phyloP scores from a whole-genome alignment of 2,329 filamentous ascomycete species.

The Aspergillus nomiae region DNA sequence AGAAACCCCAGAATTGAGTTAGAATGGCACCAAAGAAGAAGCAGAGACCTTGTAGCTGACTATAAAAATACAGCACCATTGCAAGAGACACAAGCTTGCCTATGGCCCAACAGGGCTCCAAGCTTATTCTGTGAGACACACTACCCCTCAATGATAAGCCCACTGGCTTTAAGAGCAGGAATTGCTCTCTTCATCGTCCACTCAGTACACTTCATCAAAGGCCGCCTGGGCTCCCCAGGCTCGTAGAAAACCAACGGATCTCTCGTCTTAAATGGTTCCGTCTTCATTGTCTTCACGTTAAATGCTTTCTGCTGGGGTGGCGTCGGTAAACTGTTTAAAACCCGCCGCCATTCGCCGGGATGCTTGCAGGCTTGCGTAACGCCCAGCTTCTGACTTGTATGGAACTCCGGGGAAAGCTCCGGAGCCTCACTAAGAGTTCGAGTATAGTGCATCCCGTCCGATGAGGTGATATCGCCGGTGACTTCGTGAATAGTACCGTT shows the following conservation, averaged over 20 bases:
- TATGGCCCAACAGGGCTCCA: neutral
- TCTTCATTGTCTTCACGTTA: constrained; percentile 14
- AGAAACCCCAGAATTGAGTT: fast-evolving
- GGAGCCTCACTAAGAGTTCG: neutral
- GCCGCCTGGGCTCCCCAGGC: constrained; percentile 1
- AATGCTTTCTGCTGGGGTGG: constrained; percentile 17
- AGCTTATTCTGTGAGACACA: neutral
- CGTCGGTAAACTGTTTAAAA: constrained; percentile 4
- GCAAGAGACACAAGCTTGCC: neutral
- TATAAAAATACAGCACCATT: neutral
- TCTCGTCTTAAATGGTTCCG: constrained; percentile 13
- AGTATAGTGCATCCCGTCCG: constrained; percentile 12
- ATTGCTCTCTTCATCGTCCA: constrained; percentile 17
- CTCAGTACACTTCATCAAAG: constrained; percentile 18
- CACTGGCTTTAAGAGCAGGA: constrained; percentile 11
- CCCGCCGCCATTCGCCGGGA: constrained; percentile 6
- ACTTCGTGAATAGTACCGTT: constrained; percentile 12
- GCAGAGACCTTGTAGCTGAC: neutral
- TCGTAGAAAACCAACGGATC: constrained; percentile 11
- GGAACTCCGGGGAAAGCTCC: constrained; percentile 1
- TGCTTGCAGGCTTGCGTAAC: constrained; percentile 4
- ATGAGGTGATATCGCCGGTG: constrained; percentile 14
- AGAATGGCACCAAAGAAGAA: neutral
- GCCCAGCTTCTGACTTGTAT: constrained; percentile 5
- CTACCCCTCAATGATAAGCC: neutral